These are phyloP conservation scores for Sporothrix protearum DNA, from an alignment of 2,329 filamentous ascomycete species.

Conservation along the genomic window DNA sequence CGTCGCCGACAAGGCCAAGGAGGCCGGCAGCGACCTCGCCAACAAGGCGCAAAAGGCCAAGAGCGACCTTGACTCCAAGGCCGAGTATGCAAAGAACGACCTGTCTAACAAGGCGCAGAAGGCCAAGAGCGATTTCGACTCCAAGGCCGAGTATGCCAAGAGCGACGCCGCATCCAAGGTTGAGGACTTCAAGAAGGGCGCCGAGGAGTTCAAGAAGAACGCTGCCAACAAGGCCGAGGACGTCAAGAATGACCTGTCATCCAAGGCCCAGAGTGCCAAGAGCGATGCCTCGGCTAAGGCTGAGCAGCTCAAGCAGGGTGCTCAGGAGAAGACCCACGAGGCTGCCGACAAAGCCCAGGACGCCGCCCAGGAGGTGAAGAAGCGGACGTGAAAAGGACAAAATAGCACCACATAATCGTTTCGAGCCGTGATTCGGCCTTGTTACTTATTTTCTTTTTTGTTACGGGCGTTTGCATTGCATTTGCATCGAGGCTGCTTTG, in stretches of 20 bases:
- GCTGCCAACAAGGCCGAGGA: slow-evolving; percentile 23
- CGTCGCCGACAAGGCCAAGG: slow-evolving; percentile 47
- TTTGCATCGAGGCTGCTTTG: slow-evolving; percentile 6
- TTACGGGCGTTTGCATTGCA: neutral
- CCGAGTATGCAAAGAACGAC: too few species aligned
- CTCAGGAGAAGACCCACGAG: slow-evolving; percentile 44
- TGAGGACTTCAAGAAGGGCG: slow-evolving; percentile 39
- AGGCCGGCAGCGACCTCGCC: slow-evolving; percentile 38
- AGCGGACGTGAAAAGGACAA: slow-evolving; percentile 14
- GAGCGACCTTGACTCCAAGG: slow-evolving; percentile 36
- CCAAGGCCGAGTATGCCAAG: slow-evolving; percentile 47
- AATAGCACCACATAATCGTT: neutral
- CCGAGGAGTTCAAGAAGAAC: slow-evolving; percentile 41
- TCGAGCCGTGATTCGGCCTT: too few species aligned
- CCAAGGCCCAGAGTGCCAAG: slow-evolving; percentile 46
- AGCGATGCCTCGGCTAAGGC: slow-evolving; percentile 31
- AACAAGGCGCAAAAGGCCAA: slow-evolving; percentile 41
- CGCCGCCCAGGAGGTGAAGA: slow-evolving; percentile 40
- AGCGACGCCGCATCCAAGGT: slow-evolving; percentile 32
- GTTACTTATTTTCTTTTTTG: neutral
- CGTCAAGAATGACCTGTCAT: slow-evolving; percentile 30
- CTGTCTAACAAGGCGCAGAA: slow-evolving; percentile 37
- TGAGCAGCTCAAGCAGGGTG: slow-evolving; percentile 37
- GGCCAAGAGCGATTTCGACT: slow-evolving; percentile 31
- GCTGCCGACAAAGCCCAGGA: slow-evolving; percentile 44